Conservation (phyloP, 805 yeast species). For the Starmerella kuoi region DNA sequence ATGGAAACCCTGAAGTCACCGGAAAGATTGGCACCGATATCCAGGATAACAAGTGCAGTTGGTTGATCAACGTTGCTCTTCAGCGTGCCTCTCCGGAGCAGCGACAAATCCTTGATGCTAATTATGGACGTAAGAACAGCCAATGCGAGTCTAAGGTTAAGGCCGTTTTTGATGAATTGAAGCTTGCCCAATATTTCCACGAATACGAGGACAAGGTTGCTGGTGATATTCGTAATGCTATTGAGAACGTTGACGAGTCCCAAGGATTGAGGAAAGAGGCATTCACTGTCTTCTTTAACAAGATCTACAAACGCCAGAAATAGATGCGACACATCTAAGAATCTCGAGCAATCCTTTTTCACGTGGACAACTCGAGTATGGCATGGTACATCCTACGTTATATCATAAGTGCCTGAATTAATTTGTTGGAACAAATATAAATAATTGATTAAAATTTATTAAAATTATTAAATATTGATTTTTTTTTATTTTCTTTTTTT, state of each 20-base stretch:
- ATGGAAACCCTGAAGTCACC: slow-evolving; percentile 92
- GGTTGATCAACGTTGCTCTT: slow-evolving; percentile 92
- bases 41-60: slow-evolving; percentile 94
- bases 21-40: slow-evolving; percentile 99
- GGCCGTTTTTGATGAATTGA: slow-evolving; percentile 59
- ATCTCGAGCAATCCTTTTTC: too few relatives aligned
- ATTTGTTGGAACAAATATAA: too few relatives aligned
- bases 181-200: slow-evolving; percentile 55
- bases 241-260: slow-evolving; percentile 67
- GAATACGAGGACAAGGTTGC: slow-evolving; percentile 77
- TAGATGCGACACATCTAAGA: too few relatives aligned
- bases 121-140: slow-evolving; percentile 78
- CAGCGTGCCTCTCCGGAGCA: slow-evolving; percentile 67
- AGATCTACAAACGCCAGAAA: slow-evolving; percentile 82
- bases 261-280: slow-evolving; percentile 88
- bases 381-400: too few relatives aligned
- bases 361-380: too few relatives aligned
- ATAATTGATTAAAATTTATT: too few relatives aligned
- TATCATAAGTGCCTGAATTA: too few relatives aligned
- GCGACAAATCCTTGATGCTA: slow-evolving; percentile 66
- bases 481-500: too few relatives aligned
- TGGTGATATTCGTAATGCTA: slow-evolving; percentile 47
- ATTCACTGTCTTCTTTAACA: slow-evolving; percentile 70
- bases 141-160: slow-evolving; percentile 58
- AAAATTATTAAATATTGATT: too few relatives aligned